Evolutionary conservation across 2,329 filamentous ascomycete species (phyloP).

Genomic region (Aureobasidium melanogenum): DNA sequence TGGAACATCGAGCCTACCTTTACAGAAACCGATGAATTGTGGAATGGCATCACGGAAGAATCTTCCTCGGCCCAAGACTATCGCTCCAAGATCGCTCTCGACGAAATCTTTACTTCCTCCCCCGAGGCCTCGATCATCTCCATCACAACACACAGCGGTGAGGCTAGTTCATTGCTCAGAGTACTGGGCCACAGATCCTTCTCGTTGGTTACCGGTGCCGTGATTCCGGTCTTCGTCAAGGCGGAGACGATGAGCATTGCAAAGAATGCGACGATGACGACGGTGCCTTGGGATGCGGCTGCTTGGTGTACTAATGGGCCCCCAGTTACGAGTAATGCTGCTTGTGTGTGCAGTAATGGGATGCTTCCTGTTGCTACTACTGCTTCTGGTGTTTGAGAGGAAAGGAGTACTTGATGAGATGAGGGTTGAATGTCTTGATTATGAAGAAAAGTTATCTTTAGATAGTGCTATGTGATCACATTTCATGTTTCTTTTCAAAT

Average conservation of each 20-base stretch:
- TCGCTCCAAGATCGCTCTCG: slow-evolving; percentile 43
- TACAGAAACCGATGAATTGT: slow-evolving; percentile 48
- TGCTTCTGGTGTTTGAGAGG: background rate
- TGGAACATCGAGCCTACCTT: slow-evolving; percentile 54
- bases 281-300: slow-evolving; percentile 24
- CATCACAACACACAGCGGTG: slow-evolving; percentile 52
- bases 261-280: slow-evolving; percentile 23
- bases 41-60: slow-evolving; percentile 43
- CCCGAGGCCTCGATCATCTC: slow-evolving; percentile 45
- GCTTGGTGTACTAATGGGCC: slow-evolving; percentile 26
- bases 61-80: slow-evolving; percentile 42
- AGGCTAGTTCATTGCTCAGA: slow-evolving; percentile 43
- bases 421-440: background rate
- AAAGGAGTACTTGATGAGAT: background rate
- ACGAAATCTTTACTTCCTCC: slow-evolving; percentile 44
- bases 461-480: too few relatives aligned
- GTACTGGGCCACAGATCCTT: slow-evolving; percentile 56
- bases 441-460: too few relatives aligned
- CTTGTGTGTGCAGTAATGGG: slow-evolving; percentile 22
- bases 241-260: slow-evolving; percentile 38
- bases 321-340: slow-evolving; percentile 23
- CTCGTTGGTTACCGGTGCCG: slow-evolving; percentile 54
- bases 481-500: too few relatives aligned
- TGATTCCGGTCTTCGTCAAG: slow-evolving; percentile 59
- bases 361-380: slow-evolving; percentile 10